Evolutionary conservation across 805 yeast species (phyloP), one percentile per base, ranked within the genome.

Genomic region (Hanseniaspora lachancei): DNA sequence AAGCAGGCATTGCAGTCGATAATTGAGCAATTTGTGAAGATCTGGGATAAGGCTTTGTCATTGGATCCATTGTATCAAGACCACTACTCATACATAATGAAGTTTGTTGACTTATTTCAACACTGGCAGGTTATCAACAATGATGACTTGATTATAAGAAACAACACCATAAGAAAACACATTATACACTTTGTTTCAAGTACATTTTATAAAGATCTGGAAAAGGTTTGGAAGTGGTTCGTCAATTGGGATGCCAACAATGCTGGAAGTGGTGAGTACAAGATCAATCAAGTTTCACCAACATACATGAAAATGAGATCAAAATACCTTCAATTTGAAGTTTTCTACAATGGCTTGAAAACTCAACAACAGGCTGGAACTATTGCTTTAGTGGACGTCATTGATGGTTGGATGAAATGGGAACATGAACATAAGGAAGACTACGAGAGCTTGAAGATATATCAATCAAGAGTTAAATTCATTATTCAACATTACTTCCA

Each of bases 191-290:
- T 51, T 43, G 55, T 51, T 2, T 35, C 55, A 4, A 34, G 40
- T 12, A 35, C 55, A 13, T 51, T 41, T 20, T 51, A 51, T 20
- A 51, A 36, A 20, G 55, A 51, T 35, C 29, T 51, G 20, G 55
- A 51, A 42, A 51, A 43, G 21, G 55, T 51, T n/a, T 51, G 55
- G 55, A 51, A 51, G n/a, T 51, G 55, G 55, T 51, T 51, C 44
- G 36, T 43, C 12, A 51, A 44, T 23, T 51, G 55, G 55, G 55
- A 51, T 51, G 49, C 55, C 3, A 51, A 51, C 21, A 51, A 51
- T 16, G 55, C 49, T 2, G 55, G 55, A 35, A 51, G 55, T 43
- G 55, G 55, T 36, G 55, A 51, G 27, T 51, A 51, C 16, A 51
- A 51, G 20, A 51, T 51, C n/a, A 51, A 51, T 6, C 55, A 51